Evolutionary conservation across 257 asterid species (phyloP).

Genomic region (Lithospermum erythrorhizon): DNA sequence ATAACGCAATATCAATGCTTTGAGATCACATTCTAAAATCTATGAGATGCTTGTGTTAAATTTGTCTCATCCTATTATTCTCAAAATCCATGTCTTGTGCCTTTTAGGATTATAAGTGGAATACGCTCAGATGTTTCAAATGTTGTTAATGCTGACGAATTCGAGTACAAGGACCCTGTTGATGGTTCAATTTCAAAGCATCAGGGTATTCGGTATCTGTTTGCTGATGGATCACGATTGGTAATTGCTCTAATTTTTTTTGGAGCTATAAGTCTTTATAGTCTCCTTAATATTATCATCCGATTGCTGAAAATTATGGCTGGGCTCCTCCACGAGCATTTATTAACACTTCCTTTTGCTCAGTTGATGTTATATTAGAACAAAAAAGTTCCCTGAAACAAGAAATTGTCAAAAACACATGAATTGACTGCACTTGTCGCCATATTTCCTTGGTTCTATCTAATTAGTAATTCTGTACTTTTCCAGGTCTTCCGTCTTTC

Average conservation of each 20-base stretch:
- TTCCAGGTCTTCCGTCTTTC: conserved; percentile 93
- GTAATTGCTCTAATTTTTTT: conserved; percentile 25
- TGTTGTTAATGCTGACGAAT: conserved; percentile 76
- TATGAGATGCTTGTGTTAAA: background rate
- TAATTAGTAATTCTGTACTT: conserved; percentile 2
- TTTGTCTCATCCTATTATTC: background rate
- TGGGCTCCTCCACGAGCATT: too few relatives aligned
- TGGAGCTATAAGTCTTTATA: background rate
- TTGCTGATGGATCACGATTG: conserved; percentile 94
- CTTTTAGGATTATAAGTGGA: conserved; percentile 55
- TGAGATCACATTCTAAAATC: background rate
- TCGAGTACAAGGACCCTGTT: conserved; percentile 93
- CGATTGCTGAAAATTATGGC: too few relatives aligned
- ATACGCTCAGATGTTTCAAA: conserved; percentile 56
- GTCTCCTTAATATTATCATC: background rate
- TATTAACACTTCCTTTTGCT: background rate
- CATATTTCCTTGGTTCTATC: background rate
- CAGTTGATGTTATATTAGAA: too few relatives aligned
- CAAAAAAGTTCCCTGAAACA: too few relatives aligned
- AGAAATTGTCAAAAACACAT: background rate
- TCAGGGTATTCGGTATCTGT: conserved; percentile 89
- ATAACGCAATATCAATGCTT: too few relatives aligned
- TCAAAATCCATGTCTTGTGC: conserved; percentile 5
- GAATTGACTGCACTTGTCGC: background rate
- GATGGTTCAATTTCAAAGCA: conserved; percentile 94